Base-by-base conservation (phyloP, 768 basidiomycete genomes). In the Crepidotus variabilis region DNA sequence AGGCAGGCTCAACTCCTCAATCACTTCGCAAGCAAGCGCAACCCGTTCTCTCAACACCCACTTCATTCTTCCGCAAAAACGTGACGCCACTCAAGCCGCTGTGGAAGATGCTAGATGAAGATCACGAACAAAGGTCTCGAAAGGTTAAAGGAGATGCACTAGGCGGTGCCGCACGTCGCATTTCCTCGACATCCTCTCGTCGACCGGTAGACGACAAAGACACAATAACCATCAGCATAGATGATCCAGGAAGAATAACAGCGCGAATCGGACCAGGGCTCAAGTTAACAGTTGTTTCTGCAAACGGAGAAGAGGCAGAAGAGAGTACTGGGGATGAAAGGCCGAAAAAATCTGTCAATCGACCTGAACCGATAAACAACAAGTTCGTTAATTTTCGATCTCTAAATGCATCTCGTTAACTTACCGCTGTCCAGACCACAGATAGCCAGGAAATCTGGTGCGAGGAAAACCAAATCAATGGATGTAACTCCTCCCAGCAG, bases 31-130 rank as follows among this genome's bases (percentile, higher is more conserved):
- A 43, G 13, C 2, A 16, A 43, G 39, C 39, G 3, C 39, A 43
- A 11, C 2, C 18, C 39, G 39, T 11, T 5, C 39, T 20, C 3
- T 20, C 39, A 20, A 43, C 39, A 11, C 18, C 39, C 3, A 5
- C 13, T 14, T 14, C 13, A 43, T 20, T 16, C 39, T 43, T 4
- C 39, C 39, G 14, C 39, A 43, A 43, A 43, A 43, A 43, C 39
- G 18, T 43, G 3, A 14, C 39, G 3, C 39, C 14, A 43, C 39
- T 20, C 3, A 43, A 43, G 22, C 63, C 63, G 32, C 24, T 64
- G 7, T 62, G 61, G 61, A 57, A 61, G 50, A 47, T 60, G 14
- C 35, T 60, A 4, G 63, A 64, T 18, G 57, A 60, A 13, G 56
- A 59, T 23, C 23, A 46, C 14, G 61, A 56, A 48, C 50, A 54